A percentile compares a stretch with the other conserved stretches of the same genome.
Evolutionary conservation across 208 protist species (phyloP).

Genomic region (Jaenimonas drosophilae): DNA sequence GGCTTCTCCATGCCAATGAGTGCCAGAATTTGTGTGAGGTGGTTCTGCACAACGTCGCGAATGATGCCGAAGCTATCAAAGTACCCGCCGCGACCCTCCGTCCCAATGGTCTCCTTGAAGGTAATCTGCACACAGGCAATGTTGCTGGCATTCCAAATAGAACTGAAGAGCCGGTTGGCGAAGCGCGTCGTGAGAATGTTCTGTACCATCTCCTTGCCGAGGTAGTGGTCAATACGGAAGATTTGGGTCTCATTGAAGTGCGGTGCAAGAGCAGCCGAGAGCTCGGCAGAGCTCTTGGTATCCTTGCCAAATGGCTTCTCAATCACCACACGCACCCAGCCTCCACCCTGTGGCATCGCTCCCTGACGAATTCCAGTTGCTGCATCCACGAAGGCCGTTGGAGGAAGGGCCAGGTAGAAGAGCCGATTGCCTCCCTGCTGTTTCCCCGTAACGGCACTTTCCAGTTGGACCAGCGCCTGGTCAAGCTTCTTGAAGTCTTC

Average conservation of each 20-base stretch:
- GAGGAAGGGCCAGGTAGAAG: slow-evolving; percentile 89
- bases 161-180: slow-evolving; percentile 87
- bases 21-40: slow-evolving; percentile 90
- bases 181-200: slow-evolving; percentile 91
- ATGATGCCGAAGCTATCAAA: slow-evolving; percentile 92
- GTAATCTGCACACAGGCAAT: slow-evolving; percentile 88
- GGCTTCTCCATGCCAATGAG: slow-evolving; percentile 92
- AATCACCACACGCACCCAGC: slow-evolving; percentile 84
- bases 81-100: slow-evolving; percentile 88
- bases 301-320: slow-evolving; percentile 92
- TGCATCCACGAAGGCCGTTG: slow-evolving; percentile 61
- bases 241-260: slow-evolving; percentile 85
- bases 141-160: slow-evolving; percentile 85
- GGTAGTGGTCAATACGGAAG: slow-evolving; percentile 93
- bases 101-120: slow-evolving; percentile 92
- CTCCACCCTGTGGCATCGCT: slow-evolving; percentile 39
- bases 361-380: slow-evolving; percentile 38
- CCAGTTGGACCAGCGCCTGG: slow-evolving; percentile 26
- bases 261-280: slow-evolving; percentile 58
- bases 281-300: slow-evolving; percentile 59
- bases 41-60: slow-evolving; percentile 92
- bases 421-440: slow-evolving; percentile 65
- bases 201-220: slow-evolving; percentile 93
- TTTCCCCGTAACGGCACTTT: slow-evolving; percentile 30
- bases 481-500: slow-evolving; percentile 70